These are phyloP conservation scores for Gastrodia elata DNA, from an alignment of 106 monocot genomes.

Conservation along the genomic window DNA sequence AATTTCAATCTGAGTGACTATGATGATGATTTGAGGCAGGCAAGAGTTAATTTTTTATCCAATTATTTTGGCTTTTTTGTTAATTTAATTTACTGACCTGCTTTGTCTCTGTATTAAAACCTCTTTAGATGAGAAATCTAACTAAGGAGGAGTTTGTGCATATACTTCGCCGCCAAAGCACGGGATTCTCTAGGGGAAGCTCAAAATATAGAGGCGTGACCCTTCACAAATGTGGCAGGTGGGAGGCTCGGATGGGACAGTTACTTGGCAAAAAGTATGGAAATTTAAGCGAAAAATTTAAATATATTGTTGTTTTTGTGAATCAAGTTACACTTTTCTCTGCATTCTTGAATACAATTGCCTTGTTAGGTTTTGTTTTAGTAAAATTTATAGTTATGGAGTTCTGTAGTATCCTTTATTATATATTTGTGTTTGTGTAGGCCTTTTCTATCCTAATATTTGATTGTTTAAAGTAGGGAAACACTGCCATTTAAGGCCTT, in stretches of 20 bases:
- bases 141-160: conserved; percentile 76
- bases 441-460: not conserved
- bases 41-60: conserved; percentile 2
- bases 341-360: not conserved
- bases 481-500: conserved; percentile 14
- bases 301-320: not conserved
- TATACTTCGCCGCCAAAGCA: conserved; percentile 64
- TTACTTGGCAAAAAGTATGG: conserved; percentile 74
- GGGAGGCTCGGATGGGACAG: conserved; percentile 84
- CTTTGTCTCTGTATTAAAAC: not conserved
- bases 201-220: conserved; percentile 76
- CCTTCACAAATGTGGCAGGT: conserved; percentile 74
- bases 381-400: not conserved
- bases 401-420: not conserved
- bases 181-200: conserved; percentile 68
- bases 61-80: not conserved
- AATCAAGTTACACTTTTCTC: not conserved
- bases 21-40: conserved; percentile 59
- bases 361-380: not conserved
- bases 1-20: conserved; percentile 58
- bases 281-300: not conserved
- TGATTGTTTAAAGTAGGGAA: not conserved
- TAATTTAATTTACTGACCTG: not conserved
- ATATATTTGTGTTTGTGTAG: not conserved
- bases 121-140: conserved; percentile 47